phyloP scores from a whole-genome alignment of 768 basidiomycete genomes.

The Agrocybe praecox region DNA sequence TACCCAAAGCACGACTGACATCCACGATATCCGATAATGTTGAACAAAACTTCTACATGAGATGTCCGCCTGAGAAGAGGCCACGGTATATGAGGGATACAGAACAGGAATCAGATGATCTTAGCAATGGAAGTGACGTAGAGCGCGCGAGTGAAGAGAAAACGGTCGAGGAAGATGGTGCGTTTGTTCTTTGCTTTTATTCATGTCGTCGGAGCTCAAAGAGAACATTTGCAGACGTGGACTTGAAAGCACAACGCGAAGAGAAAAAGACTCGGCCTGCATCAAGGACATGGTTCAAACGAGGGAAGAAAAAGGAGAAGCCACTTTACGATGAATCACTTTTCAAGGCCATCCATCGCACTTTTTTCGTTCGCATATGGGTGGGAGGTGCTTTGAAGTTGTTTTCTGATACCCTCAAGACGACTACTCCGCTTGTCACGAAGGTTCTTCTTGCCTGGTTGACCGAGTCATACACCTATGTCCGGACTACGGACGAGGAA shows the following conservation, averaged over 20 bases:
- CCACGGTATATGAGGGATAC: constrained; percentile 31
- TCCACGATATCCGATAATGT: constrained; percentile 39
- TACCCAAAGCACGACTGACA: constrained; percentile 42
- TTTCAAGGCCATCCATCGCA: constrained; percentile 46
- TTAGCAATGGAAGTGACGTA: background rate
- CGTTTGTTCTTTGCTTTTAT: background rate
- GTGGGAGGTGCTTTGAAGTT: constrained; percentile 49
- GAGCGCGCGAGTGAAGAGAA: constrained; percentile 5
- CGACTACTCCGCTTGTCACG: constrained; percentile 57
- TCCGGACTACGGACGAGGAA: constrained; percentile 35
- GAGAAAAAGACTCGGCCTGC: background rate
- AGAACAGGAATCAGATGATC: background rate
- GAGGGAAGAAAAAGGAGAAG: constrained; percentile 9
- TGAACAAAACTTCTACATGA: constrained; percentile 49
- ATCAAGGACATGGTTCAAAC: constrained; percentile 5
- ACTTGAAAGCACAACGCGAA: background rate
- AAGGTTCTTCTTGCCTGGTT: constrained; percentile 63
- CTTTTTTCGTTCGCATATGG: constrained; percentile 53
- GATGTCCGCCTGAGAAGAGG: constrained; percentile 52
- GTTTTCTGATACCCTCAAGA: constrained; percentile 47
- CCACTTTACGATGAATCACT: constrained; percentile 48
- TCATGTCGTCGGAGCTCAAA: background rate
- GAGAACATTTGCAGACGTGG: background rate
- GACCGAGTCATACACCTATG: constrained; percentile 46
- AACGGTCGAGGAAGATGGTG: constrained; percentile 2